A percentile compares a stretch with the other conserved stretches of the same genome.
These are phyloP conservation scores for Leishmania braziliensis DNA, from an alignment of 208 protist species.

Conservation along the genomic window DNA sequence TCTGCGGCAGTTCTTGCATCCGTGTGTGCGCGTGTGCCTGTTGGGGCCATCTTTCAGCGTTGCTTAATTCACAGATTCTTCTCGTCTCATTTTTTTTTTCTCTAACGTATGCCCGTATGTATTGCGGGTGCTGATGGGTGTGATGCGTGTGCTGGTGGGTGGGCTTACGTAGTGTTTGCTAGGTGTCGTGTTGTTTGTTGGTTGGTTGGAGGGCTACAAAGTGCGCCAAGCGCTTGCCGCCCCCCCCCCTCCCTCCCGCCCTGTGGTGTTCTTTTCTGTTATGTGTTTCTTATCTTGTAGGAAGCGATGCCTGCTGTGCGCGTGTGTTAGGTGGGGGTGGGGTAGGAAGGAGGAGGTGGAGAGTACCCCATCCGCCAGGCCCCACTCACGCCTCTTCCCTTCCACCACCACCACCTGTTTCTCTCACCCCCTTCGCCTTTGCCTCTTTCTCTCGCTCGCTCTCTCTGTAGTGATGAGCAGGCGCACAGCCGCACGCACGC, in stretches of 20 bases:
- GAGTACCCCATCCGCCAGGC: not conserved
- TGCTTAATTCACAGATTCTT: conserved; percentile 20
- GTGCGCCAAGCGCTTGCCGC: not conserved
- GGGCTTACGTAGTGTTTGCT: not conserved
- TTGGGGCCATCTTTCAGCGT: not conserved
- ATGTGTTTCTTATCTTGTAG: not conserved
- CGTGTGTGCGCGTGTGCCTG: conserved; percentile 2
- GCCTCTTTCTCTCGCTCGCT: not conserved
- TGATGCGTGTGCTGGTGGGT: not conserved
- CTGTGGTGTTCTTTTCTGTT: not conserved
- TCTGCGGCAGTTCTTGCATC: not conserved
- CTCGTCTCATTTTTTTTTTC: not conserved
- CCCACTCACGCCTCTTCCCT: no score
- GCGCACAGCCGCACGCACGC: not conserved
- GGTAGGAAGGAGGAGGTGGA: not conserved
- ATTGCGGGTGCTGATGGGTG: not conserved
- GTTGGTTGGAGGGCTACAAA: not conserved
- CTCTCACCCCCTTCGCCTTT: not conserved
- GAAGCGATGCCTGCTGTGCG: not conserved
- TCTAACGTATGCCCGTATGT: not conserved
- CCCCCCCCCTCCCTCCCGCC: no score
- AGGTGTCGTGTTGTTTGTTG: not conserved
- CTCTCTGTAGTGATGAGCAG: not conserved
- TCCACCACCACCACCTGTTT: no score
- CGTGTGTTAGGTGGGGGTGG: not conserved